Evolutionary conservation across 2,329 filamentous ascomycete species (phyloP).

Genomic region (Fusarium longipes): DNA sequence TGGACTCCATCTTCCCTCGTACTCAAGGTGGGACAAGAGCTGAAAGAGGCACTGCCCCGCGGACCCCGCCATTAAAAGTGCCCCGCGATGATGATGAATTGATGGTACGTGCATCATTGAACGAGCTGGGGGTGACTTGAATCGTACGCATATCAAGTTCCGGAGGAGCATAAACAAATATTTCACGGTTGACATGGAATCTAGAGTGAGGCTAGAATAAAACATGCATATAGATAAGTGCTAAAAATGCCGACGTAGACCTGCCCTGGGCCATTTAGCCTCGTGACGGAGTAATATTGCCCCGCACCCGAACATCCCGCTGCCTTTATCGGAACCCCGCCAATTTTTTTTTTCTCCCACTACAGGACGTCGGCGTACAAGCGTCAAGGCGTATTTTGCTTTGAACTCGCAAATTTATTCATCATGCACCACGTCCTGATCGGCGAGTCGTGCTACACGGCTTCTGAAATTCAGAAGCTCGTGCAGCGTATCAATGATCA

Average conservation of each 20-base stretch:
- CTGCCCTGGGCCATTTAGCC: not conserved
- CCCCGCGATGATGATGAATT: not conserved
- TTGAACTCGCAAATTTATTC: constrained; percentile 41
- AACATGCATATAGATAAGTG: not conserved
- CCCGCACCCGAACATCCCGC: constrained; percentile 31
- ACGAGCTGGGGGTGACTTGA: not conserved
- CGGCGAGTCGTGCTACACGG: constrained; percentile 62
- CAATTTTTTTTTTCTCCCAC: constrained; percentile 39
- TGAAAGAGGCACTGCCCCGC: not conserved
- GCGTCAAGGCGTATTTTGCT: constrained; percentile 45
- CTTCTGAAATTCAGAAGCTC: constrained; percentile 58
- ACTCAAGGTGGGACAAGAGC: not conserved
- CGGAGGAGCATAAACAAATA: not conserved
- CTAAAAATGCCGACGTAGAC: not conserved
- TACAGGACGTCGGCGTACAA: constrained; percentile 32
- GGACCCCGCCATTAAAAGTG: not conserved
- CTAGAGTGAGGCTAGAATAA: too few relatives aligned
- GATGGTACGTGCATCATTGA: not conserved
- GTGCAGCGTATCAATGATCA: constrained; percentile 58
- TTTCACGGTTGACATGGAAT: not conserved
- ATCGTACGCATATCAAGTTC: not conserved
- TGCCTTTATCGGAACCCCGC: constrained; percentile 40
- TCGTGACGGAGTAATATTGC: constrained; percentile 36
- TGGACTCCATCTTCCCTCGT: not conserved
- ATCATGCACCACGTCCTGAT: constrained; percentile 54